Evolutionary conservation across 768 basidiomycete species (phyloP), one percentile per base, ranked within the genome.

Genomic region (Suillus discolor): DNA sequence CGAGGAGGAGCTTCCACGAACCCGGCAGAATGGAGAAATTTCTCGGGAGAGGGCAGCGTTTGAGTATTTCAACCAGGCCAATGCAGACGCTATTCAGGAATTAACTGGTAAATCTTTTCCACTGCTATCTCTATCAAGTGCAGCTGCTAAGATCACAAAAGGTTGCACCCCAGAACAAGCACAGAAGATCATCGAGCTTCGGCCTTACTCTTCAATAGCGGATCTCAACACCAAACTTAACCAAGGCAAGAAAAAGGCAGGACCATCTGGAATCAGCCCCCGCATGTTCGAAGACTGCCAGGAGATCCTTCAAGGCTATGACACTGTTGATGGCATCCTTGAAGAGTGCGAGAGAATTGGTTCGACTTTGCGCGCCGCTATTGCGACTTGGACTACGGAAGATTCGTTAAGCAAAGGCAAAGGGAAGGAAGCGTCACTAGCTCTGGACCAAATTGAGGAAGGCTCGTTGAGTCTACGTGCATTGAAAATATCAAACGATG

Each of bases 221-320:
- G 92, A 96, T 65, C 80, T 97, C 57, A 88, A 87, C 55, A 73
- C 73, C 53, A 96, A 92, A 76, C 84, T 99, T 11, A 85, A 87
- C 39, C 90, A 92, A 75, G 91, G 89, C n/a, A 93, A 89, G 81
- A 96, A 93, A 81, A 96, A 94, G 73, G 86, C 88, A 3, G 89
- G 89, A 11, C 87, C 90, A 11, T 84, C 81, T 5, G 96, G 97
- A 25, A 89, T 99, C 71, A 96, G 94, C 67, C 84, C 92, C 66
- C 88, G 91, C 64, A 83, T 99, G 76, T 94, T 99, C 74, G 94
- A 97, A 72, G 94, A 96, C 69, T 96, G 93, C 75, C 87, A 87
- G 63, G 83, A 87, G 47, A 92, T 97, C 70, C 90, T 98, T 73
- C 80, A 85, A 63, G 93, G 92, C 9, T 98, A 97, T 72, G 87